Conservation (phyloP, 495 filamentous ascomycete genomes). For the Letharia lupina region DNA sequence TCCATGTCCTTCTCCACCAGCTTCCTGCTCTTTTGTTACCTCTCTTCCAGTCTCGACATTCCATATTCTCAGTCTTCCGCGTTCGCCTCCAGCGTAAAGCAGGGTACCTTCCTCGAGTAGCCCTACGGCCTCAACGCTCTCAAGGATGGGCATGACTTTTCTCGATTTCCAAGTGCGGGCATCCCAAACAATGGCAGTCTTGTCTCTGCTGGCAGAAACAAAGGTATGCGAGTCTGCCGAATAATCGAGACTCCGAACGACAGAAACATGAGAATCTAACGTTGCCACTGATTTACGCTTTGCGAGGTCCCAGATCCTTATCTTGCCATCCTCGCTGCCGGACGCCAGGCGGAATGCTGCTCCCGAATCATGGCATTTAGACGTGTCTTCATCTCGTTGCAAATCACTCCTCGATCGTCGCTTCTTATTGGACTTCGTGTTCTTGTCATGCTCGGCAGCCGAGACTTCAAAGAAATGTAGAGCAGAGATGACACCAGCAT, state of each 20-base stretch:
- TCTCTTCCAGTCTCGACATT: conserved; percentile 65
- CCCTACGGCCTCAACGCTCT: conserved; percentile 73
- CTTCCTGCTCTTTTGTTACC: conserved; percentile 61
- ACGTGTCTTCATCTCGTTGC: conserved; percentile 39
- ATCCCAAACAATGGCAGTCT: conserved; percentile 89
- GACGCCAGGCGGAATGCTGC: conserved; percentile 72
- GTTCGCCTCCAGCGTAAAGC: conserved; percentile 79
- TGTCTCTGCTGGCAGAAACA: conserved; percentile 86
- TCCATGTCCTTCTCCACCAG: conserved; percentile 61
- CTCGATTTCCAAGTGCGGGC: conserved; percentile 73
- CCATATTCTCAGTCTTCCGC: conserved; percentile 77
- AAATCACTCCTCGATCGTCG: conserved; percentile 38
- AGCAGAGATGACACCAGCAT: conserved; percentile 81
- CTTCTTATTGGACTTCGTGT: conserved; percentile 33
- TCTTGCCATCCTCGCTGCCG: conserved; percentile 84
- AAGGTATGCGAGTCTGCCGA: conserved; percentile 63
- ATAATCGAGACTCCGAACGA: conserved; percentile 78
- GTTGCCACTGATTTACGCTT: conserved; percentile 69
- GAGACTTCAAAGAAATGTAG: conserved; percentile 79
- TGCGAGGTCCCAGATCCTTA: conserved; percentile 84
- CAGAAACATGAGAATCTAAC: conserved; percentile 86
- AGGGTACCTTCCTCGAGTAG: conserved; percentile 63
- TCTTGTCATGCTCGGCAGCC: conserved; percentile 31
- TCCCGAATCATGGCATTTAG: conserved; percentile 34
- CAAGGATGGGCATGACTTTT: conserved; percentile 74